Percentiles rank a stretch among this genome's conserved stretches.
Conservation (phyloP, 305 asterid species). For the Fraxinus platypoda region DNA sequence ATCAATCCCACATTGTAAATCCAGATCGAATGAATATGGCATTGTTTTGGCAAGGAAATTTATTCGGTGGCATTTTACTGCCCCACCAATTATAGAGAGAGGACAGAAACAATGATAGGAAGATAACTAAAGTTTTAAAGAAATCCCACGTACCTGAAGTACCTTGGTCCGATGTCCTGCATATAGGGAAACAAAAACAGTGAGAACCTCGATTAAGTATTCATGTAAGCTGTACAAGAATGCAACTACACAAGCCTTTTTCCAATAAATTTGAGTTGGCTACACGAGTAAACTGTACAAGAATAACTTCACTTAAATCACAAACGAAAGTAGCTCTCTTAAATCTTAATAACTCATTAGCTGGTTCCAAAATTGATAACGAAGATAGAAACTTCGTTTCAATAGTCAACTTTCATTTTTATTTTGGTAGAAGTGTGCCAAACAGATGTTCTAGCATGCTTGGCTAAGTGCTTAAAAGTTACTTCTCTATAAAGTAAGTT, state of each 20-base stretch:
- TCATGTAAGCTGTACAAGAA: neutral
- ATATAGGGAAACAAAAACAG: conserved; percentile 24
- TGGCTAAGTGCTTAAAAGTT: neutral
- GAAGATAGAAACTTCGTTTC: neutral
- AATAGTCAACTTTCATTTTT: neutral
- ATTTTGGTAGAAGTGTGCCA: neutral
- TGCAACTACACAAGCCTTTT: neutral
- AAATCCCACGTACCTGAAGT: conserved; percentile 52
- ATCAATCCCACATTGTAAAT: neutral
- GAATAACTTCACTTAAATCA: neutral
- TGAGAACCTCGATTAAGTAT: conserved; percentile 12
- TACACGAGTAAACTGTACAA: neutral
- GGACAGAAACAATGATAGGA: neutral
- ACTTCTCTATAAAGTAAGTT: neutral
- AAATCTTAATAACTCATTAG: neutral
- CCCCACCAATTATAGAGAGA: neutral
- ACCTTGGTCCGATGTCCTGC: conserved; percentile 81
- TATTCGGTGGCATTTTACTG: conserved; percentile 6
- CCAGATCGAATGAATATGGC: neutral
- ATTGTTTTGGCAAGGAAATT: neutral
- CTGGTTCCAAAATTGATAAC: neutral
- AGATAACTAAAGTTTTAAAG: conserved; percentile 9
- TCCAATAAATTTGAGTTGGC: neutral
- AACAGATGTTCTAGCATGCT: neutral
- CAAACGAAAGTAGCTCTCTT: neutral